A percentile compares a stretch with the other conserved stretches of the same genome.
Evolutionary conservation across 116 monocot species (phyloP).

Genomic region (Trichopus zeylanicus): DNA sequence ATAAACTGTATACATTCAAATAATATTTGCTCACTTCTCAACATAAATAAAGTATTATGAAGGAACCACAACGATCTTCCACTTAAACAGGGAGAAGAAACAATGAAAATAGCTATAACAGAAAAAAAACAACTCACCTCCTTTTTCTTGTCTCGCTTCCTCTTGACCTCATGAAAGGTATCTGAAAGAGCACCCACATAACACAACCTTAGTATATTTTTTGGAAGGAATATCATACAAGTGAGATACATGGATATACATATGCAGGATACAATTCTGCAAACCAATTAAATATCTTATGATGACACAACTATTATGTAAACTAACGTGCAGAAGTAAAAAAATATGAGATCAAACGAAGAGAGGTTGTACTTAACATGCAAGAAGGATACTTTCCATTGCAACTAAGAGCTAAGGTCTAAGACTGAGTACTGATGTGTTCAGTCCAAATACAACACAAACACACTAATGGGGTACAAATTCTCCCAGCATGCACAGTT

Average conservation of each 20-base stretch:
- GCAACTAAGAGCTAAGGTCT: too few relatives aligned
- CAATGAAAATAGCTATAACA: background rate
- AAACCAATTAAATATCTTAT: background rate
- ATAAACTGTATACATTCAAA: background rate
- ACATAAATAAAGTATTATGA: background rate
- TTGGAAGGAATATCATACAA: background rate
- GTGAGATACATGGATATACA: background rate
- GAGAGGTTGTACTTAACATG: background rate
- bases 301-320: background rate
- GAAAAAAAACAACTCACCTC: conserved; percentile 35
- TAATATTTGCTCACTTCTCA: background rate
- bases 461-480: too few relatives aligned
- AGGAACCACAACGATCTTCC: background rate
- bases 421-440: too few relatives aligned
- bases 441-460: too few relatives aligned
- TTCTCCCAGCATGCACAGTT: too few relatives aligned
- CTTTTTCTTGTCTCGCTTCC: conserved; percentile 83
- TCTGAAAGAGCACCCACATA: conserved; percentile 35
- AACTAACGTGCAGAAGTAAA: background rate
- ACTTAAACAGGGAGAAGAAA: background rate
- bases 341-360: too few relatives aligned
- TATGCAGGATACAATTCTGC: background rate
- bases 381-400: background rate
- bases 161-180: conserved; percentile 95
- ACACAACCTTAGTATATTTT: background rate